These are phyloP conservation scores for Dendrocalamus latiflorus DNA, from an alignment of 202 grass and related monocot genomes.

Conservation along the genomic window DNA sequence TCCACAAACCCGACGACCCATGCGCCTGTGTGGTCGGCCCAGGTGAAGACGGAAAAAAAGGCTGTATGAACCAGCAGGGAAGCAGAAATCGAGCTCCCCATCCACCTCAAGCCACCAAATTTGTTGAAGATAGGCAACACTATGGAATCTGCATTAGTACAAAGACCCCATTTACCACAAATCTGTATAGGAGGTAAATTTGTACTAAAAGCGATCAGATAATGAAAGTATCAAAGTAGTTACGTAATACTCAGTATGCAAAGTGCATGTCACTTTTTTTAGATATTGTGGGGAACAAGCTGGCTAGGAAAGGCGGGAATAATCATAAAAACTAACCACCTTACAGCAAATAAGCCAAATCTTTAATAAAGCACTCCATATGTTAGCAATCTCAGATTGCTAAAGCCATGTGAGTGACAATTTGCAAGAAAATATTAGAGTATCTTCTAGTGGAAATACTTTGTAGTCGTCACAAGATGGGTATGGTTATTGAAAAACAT, in stretches of 20 bases:
- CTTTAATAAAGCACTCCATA: slow-evolving; percentile 12
- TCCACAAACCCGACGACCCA: slow-evolving; percentile 65
- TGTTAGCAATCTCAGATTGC: slow-evolving; percentile 14
- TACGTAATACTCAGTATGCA: neutral
- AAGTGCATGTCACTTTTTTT: neutral
- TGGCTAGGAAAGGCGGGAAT: neutral
- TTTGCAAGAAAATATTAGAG: slow-evolving; percentile 5
- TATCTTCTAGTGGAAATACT: slow-evolving; percentile 7
- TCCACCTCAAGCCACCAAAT: slow-evolving; percentile 98
- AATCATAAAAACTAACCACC: slow-evolving; percentile 3
- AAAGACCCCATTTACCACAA: slow-evolving; percentile 7
- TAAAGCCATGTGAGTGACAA: neutral
- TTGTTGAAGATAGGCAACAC: slow-evolving; percentile 92
- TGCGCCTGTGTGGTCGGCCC: slow-evolving; percentile 58
- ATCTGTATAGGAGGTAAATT: neutral
- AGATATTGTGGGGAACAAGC: neutral
- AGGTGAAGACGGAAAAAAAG: slow-evolving; percentile 80
- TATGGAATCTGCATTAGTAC: slow-evolving; percentile 60
- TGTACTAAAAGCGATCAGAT: neutral
- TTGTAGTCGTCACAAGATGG: neutral
- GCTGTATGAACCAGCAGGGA: slow-evolving; percentile 75
- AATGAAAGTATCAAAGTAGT: neutral
- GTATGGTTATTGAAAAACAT: neutral
- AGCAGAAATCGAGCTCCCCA: slow-evolving; percentile 87
- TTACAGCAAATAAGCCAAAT: neutral